Conservation (phyloP, 2,329 filamentous ascomycete species). For the Xylariaceae sp. region DNA sequence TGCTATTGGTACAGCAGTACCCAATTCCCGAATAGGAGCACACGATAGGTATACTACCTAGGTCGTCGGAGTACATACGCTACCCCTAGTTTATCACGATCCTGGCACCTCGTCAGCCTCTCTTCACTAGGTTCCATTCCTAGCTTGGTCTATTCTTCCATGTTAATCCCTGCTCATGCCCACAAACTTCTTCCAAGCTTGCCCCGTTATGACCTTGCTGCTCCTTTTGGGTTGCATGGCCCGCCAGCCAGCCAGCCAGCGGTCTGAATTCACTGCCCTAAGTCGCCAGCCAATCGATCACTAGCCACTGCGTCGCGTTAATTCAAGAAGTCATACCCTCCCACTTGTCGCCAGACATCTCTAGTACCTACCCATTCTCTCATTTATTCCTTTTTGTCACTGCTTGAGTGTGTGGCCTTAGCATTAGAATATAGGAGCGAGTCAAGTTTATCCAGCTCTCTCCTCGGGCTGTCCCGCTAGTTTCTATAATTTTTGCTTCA, state of each 20-base stretch:
- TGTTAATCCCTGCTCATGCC: constrained; percentile 14
- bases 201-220: constrained; percentile 1
- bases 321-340: constrained; percentile 41
- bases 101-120: constrained; percentile 33
- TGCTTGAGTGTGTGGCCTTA: constrained; percentile 36
- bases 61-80: too few species aligned
- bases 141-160: constrained; percentile 23
- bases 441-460: constrained; percentile 31
- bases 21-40: constrained; percentile 6
- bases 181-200: not conserved
- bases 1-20: not conserved
- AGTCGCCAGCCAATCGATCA: constrained; percentile 43
- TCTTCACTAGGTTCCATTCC: constrained; percentile 24
- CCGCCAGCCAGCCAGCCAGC: constrained; percentile 39
- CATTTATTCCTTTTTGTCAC: constrained; percentile 34
- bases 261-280: constrained; percentile 31
- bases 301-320: constrained; percentile 31
- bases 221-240: constrained; percentile 43
- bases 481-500: constrained; percentile 33
- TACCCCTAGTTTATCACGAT: constrained; percentile 19
- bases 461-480: constrained; percentile 32
- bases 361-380: constrained; percentile 34
- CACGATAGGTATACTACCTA: too few species aligned
- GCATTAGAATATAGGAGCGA: constrained; percentile 31
- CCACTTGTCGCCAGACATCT: constrained; percentile 30